A percentile compares a stretch with the other conserved stretches of the same genome.
Evolutionary conservation across 106 monocot genomes (phyloP).

Genomic region (Dendrobium chrysotoxum): DNA sequence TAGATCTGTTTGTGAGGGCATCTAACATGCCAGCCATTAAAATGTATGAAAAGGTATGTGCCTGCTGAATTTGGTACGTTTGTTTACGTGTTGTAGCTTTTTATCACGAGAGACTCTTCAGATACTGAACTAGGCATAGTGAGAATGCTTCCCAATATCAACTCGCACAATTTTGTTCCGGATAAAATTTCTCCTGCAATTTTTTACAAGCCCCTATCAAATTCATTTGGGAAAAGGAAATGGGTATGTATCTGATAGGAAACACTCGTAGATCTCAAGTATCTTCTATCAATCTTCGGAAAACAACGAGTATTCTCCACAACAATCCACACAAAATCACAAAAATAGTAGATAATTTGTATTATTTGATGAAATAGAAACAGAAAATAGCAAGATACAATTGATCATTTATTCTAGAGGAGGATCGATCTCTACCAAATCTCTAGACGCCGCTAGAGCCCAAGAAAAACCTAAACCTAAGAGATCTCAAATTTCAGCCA

Average conservation of each 20-base stretch:
- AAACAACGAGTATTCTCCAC: too few relatives aligned
- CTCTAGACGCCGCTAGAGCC: too few relatives aligned
- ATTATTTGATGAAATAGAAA: too few relatives aligned
- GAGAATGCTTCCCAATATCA: neutral
- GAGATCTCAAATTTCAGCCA: too few relatives aligned
- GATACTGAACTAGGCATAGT: neutral
- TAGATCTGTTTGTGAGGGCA: constrained; percentile 97
- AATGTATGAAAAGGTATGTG: constrained; percentile 94
- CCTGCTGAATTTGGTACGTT: neutral
- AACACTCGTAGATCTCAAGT: too few relatives aligned
- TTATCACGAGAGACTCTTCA: neutral
- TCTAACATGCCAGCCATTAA: constrained; percentile 89
- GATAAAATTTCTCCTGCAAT: neutral
- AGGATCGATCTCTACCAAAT: too few relatives aligned
- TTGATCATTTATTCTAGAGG: too few relatives aligned
- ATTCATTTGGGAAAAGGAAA: neutral
- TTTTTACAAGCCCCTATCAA: neutral
- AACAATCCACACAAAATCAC: too few relatives aligned
- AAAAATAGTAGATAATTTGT: too few relatives aligned
- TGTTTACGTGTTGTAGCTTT: neutral
- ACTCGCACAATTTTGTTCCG: neutral
- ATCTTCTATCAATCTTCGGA: too few relatives aligned
- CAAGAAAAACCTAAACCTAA: too few relatives aligned
- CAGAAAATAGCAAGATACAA: too few relatives aligned
- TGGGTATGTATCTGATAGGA: neutral